Percentiles rank a stretch among this genome's conserved stretches.
Conservation (phyloP, 176 grass and related monocot genomes). For the Microstegium vimineum region DNA sequence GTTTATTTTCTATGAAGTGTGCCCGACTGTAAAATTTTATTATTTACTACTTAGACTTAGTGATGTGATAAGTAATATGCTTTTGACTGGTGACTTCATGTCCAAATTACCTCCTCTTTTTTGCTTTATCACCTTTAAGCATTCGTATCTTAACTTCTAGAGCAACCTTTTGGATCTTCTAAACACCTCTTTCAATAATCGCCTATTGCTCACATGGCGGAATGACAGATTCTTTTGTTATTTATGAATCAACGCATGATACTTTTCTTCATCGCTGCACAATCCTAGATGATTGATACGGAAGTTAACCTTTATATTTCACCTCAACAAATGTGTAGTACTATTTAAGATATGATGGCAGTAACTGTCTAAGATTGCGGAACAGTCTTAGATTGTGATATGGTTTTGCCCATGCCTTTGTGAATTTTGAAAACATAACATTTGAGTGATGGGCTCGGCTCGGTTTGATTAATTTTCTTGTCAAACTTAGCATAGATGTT, state of each 20-base stretch:
- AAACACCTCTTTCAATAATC: not conserved
- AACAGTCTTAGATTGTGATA: not conserved
- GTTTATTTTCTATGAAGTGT: conserved; percentile 2
- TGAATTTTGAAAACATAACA: not conserved
- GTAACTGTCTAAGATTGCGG: not conserved
- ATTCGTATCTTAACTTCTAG: not conserved
- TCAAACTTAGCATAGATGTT: not conserved
- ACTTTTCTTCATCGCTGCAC: conserved; percentile 2
- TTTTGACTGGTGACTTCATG: not conserved
- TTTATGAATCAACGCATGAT: not conserved
- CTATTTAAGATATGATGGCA: not conserved
- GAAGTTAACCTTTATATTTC: not conserved
- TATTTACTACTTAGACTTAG: not conserved
- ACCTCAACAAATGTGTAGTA: not conserved
- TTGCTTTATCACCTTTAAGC: conserved; percentile 14
- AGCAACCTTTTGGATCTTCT: conserved; percentile 9
- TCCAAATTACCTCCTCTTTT: not conserved
- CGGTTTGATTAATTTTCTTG: not conserved
- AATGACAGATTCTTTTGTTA: not conserved
- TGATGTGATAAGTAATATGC: not conserved
- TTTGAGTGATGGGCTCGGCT: not conserved
- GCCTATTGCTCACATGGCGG: not conserved
- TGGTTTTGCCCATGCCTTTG: not conserved
- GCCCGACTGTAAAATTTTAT: not conserved
- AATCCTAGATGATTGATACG: not conserved